A percentile compares a stretch with the other conserved stretches of the same genome.
Evolutionary conservation across 2,329 filamentous ascomycete species (phyloP).

Genomic region (Gnomoniopsis sp.): DNA sequence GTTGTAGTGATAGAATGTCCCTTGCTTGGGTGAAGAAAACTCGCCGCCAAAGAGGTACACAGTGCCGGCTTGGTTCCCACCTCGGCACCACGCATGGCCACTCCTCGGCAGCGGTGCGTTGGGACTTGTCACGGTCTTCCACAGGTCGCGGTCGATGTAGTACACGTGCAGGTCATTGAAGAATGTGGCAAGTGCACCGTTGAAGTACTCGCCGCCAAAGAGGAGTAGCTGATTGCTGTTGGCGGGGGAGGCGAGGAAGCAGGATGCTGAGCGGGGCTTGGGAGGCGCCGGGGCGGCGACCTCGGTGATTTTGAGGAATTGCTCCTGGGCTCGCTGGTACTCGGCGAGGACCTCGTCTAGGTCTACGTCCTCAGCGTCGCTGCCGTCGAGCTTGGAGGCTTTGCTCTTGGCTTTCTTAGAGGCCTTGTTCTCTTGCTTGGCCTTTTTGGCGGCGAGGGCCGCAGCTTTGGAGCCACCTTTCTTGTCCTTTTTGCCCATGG

Average conservation of each 20-base stretch:
- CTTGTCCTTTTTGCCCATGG: slow-evolving; percentile 43
- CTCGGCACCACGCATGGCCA: slow-evolving; percentile 92
- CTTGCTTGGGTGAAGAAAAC: slow-evolving; percentile 94
- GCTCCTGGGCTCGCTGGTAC: slow-evolving; percentile 89
- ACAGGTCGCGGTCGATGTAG: slow-evolving; percentile 81
- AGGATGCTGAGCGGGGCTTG: slow-evolving; percentile 73
- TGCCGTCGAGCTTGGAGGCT: slow-evolving; percentile 69
- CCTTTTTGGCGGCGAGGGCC: slow-evolving; percentile 59
- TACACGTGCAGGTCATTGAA: slow-evolving; percentile 66
- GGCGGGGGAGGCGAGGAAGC: slow-evolving; percentile 78
- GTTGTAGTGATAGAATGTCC: slow-evolving; percentile 98
- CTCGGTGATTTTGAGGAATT: slow-evolving; percentile 92
- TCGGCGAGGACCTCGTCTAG: slow-evolving; percentile 90
- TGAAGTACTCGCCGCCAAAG: slow-evolving; percentile 95
- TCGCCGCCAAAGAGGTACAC: slow-evolving; percentile 95
- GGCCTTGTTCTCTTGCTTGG: slow-evolving; percentile 83
- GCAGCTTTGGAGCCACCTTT: slow-evolving; percentile 42
- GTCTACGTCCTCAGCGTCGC: slow-evolving; percentile 88
- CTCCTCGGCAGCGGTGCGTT: slow-evolving; percentile 88
- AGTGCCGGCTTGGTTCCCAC: slow-evolving; percentile 73
- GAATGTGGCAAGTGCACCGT: slow-evolving; percentile 77
- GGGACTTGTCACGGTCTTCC: slow-evolving; percentile 84
- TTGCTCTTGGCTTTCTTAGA: slow-evolving; percentile 79
- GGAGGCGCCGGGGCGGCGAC: slow-evolving; percentile 67
- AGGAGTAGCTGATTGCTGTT: slow-evolving; percentile 86